phyloP scores from a whole-genome alignment of 2,329 filamentous ascomycete species.

The Capronia coronata region DNA sequence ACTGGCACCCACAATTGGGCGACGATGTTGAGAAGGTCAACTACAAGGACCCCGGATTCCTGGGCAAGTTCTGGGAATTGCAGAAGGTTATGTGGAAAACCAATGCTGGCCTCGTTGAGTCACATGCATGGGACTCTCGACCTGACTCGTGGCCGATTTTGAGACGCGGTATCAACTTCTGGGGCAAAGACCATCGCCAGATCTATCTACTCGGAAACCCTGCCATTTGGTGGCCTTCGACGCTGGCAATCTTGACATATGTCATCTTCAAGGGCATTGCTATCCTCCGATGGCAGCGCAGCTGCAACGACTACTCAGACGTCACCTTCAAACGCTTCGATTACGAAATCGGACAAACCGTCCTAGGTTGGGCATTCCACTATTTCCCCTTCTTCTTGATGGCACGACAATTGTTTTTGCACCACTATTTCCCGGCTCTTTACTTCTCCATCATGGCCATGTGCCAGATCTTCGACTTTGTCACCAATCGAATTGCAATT shows the following conservation, averaged over 20 bases:
- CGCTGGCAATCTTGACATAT: constrained; percentile 69
- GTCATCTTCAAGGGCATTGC: constrained; percentile 79
- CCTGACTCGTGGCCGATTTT: constrained; percentile 90
- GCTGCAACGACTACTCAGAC: constrained; percentile 76
- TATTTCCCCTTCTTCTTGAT: constrained; percentile 99
- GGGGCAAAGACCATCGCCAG: constrained; percentile 88
- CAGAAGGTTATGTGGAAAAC: constrained; percentile 99
- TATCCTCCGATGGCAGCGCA: constrained; percentile 88
- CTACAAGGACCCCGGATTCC: constrained; percentile 88
- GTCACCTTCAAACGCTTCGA: constrained; percentile 91
- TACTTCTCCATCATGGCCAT: constrained; percentile 90
- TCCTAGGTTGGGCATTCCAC: constrained; percentile 93
- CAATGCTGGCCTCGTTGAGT: constrained; percentile 91
- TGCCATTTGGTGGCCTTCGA: constrained; percentile 88
- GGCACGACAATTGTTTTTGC: constrained; percentile 94
- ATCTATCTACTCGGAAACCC: constrained; percentile 96
- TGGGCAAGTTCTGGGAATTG: constrained; percentile 95
- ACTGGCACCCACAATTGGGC: constrained; percentile 72
- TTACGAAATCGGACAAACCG: constrained; percentile 85
- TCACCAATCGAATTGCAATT: constrained; percentile 63
- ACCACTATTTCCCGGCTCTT: constrained; percentile 95
- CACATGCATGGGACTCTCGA: constrained; percentile 95
- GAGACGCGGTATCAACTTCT: constrained; percentile 96
- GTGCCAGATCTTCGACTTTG: constrained; percentile 83
- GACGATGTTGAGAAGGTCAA: constrained; percentile 85